A percentile compares a stretch with the other conserved stretches of the same genome.
phyloP scores from a whole-genome alignment of 2,329 filamentous ascomycete genomes.

The Diaporthe citri region DNA sequence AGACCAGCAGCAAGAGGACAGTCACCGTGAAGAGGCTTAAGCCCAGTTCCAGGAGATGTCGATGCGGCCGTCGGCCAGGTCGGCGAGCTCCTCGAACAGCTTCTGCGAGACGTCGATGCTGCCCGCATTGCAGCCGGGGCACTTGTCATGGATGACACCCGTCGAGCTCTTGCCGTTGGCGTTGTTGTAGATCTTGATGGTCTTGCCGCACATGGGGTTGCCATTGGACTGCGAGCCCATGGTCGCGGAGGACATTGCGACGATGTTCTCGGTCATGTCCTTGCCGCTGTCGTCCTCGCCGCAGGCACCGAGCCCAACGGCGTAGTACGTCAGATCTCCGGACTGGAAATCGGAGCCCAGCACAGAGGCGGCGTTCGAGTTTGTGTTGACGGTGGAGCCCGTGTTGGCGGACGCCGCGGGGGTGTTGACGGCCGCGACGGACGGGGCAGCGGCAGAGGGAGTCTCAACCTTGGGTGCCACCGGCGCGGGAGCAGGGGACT shows the following conservation, averaged over 20 bases:
- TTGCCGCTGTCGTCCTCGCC: slow-evolving; percentile 71
- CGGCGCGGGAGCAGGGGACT: slow-evolving; percentile 9
- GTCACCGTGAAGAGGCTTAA: slow-evolving; percentile 1
- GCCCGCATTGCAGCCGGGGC: slow-evolving; percentile 33
- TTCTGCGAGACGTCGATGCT: slow-evolving; percentile 38
- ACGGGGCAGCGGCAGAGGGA: slow-evolving; percentile 44
- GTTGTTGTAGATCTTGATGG: slow-evolving; percentile 41
- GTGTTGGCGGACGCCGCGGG: slow-evolving; percentile 45
- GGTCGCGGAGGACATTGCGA: slow-evolving; percentile 75
- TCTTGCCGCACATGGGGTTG: slow-evolving; percentile 79
- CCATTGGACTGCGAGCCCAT: slow-evolving; percentile 75
- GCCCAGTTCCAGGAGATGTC: slow-evolving; percentile 54
- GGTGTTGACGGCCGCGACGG: slow-evolving; percentile 46
- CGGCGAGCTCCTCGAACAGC: slow-evolving; percentile 61
- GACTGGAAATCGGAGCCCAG: slow-evolving; percentile 52
- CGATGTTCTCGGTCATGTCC: slow-evolving; percentile 69
- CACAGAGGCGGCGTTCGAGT: slow-evolving; percentile 45
- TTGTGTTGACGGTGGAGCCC: slow-evolving; percentile 42
- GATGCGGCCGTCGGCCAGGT: slow-evolving; percentile 58
- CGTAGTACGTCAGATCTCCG: slow-evolving; percentile 83
- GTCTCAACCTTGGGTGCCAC: slow-evolving; percentile 38
- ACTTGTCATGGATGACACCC: slow-evolving; percentile 41
- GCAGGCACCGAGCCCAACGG: slow-evolving; percentile 76
- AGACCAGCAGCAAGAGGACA: background rate
- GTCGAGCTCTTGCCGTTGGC: slow-evolving; percentile 47